Conservation (phyloP, 208 protist genomes). For the Lotmaria passim region DNA sequence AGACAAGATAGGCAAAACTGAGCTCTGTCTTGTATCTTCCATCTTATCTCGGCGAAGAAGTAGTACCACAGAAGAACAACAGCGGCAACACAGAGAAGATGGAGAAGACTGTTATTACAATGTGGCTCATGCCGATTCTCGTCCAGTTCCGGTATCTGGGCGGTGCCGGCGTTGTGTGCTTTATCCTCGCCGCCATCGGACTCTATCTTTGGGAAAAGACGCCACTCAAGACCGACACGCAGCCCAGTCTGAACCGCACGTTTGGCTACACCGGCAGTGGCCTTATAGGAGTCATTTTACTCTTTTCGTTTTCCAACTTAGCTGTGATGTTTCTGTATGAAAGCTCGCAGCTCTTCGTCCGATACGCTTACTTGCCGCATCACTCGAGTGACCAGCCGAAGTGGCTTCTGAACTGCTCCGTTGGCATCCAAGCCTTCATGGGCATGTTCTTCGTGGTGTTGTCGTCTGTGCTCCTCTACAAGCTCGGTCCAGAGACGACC, state of each 20-base stretch:
- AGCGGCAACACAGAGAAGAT: too few relatives aligned
- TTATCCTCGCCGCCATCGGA: conserved; percentile 8
- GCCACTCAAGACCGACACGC: not conserved
- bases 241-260: conserved; percentile 7
- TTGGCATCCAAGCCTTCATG: conserved; percentile 8
- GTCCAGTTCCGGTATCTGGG: conserved; percentile 20
- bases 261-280: conserved; percentile 22
- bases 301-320: conserved; percentile 6
- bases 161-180: conserved; percentile 17
- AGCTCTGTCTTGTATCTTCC: not conserved
- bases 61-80: too few relatives aligned
- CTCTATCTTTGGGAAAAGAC: conserved; percentile 15
- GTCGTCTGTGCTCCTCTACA: conserved; percentile 7
- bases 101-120: not conserved
- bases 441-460: conserved; percentile 15
- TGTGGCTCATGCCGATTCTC: conserved; percentile 12
- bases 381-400: not conserved
- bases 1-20: too few relatives aligned
- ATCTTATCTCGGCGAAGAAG: not conserved
- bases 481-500: conserved; percentile 32
- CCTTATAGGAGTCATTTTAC: conserved; percentile 9
- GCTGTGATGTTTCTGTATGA: conserved; percentile 12
- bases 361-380: conserved; percentile 1
- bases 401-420: not conserved
- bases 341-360: conserved; percentile 22